These are phyloP conservation scores for Lasiosphaeriaceae sp. DNA, from an alignment of 495 filamentous ascomycete genomes.

Conservation along the genomic window DNA sequence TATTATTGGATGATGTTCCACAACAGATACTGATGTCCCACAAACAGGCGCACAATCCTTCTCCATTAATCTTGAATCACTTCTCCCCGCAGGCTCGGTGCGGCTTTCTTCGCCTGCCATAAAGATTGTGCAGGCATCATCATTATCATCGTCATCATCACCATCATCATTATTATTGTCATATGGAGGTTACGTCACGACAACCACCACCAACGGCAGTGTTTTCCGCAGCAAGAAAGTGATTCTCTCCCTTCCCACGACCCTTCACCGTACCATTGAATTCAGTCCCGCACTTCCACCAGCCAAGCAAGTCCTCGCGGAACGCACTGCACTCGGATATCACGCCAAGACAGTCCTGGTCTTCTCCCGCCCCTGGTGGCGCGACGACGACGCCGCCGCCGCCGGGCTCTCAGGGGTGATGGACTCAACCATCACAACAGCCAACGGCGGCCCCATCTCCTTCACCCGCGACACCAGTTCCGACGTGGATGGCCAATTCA, in stretches of 20 bases:
- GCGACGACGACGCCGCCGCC: too few species aligned
- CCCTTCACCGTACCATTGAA: conserved; percentile 27
- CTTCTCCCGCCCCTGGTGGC: conserved; percentile 41
- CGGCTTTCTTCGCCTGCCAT: conserved; percentile 1
- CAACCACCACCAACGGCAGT: conserved; percentile 8
- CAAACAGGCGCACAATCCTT: conserved; percentile 11
- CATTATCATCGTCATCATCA: too few species aligned
- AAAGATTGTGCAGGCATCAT: conserved; percentile 4
- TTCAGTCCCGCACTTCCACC: conserved; percentile 24
- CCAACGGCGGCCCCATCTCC: conserved; percentile 20
- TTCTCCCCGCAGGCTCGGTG: conserved; percentile 1
- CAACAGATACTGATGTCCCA: too few species aligned
- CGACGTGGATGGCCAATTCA: conserved; percentile 29
- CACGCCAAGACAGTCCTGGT: conserved; percentile 38
- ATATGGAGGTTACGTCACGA: background rate
- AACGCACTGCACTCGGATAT: conserved; percentile 28
- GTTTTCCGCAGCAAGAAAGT: conserved; percentile 31
- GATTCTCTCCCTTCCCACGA: conserved; percentile 35
- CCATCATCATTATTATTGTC: too few species aligned
- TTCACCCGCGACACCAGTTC: conserved; percentile 40
- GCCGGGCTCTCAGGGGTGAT: conserved; percentile 32
- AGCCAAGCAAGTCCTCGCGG: conserved; percentile 6
- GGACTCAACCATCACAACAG: conserved; percentile 26
- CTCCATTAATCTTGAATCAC: background rate
- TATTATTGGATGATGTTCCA: too few species aligned